Conservation (phyloP, 345 rosid genomes). For the Syzygium aromaticum region DNA sequence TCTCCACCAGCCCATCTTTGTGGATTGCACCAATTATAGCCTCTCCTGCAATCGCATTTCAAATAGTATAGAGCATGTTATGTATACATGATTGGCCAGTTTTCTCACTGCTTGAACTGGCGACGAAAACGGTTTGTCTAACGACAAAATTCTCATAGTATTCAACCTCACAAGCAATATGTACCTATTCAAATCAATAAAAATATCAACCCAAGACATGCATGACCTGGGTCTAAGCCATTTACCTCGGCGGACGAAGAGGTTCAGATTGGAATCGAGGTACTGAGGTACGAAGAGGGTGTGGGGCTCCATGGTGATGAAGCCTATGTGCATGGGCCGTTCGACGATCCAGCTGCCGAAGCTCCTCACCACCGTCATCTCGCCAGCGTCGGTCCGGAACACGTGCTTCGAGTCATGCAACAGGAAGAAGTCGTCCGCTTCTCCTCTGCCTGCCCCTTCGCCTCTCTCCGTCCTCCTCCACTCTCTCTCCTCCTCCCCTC, state of each 20-base stretch:
- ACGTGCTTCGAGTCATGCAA: conserved; percentile 43
- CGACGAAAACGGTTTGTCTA: neutral
- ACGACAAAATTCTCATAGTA: neutral
- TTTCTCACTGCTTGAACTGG: neutral
- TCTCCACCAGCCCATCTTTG: conserved; percentile 47
- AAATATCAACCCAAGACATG: neutral
- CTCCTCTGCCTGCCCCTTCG: neutral
- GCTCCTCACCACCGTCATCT: conserved; percentile 48
- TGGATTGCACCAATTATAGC: conserved; percentile 63
- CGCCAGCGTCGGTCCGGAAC: conserved; percentile 72
- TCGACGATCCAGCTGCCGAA: conserved; percentile 35
- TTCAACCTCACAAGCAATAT: neutral
- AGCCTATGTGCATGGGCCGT: conserved; percentile 74
- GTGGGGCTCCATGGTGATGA: conserved; percentile 81
- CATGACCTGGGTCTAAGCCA: neutral
- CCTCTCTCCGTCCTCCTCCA: neutral
- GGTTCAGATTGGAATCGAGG: conserved; percentile 59
- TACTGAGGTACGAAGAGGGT: conserved; percentile 79
- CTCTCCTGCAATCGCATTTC: conserved; percentile 46
- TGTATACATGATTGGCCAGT: neutral
- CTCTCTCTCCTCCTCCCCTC: neutral
- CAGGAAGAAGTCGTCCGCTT: conserved; percentile 32
- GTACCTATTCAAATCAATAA: neutral
- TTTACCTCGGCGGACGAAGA: conserved; percentile 63
- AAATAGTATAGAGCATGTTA: neutral